Conservation (phyloP, 106 monocot genomes). For the Dioscorea dumetorum region DNA sequence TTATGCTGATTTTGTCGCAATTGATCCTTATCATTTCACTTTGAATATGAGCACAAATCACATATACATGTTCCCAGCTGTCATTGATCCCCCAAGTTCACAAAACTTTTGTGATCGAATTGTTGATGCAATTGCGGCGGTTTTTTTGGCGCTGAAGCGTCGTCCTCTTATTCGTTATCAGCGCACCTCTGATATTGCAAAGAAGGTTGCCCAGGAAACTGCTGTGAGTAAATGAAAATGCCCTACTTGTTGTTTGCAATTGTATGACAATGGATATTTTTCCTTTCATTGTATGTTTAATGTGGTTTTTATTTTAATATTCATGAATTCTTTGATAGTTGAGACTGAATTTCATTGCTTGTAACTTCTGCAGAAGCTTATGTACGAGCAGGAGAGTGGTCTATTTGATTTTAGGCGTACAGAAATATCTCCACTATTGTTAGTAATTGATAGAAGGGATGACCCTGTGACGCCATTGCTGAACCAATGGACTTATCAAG, state of each 20-base stretch:
- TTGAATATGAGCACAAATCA: slow-evolving; percentile 78
- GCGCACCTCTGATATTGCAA: slow-evolving; percentile 91
- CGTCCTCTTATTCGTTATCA: slow-evolving; percentile 97
- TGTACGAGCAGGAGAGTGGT: slow-evolving; percentile 99
- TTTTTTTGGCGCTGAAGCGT: slow-evolving; percentile 90
- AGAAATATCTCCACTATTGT: slow-evolving; percentile 81
- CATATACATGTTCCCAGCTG: slow-evolving; percentile 93
- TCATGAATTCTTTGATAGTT: no score
- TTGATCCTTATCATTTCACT: slow-evolving; percentile 91
- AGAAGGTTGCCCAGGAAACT: slow-evolving; percentile 88
- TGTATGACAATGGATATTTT: no score
- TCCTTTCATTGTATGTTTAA: no score
- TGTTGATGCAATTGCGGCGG: slow-evolving; percentile 90
- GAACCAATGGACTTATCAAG: slow-evolving; percentile 99
- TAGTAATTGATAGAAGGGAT: slow-evolving; percentile 94
- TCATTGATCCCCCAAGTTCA: slow-evolving; percentile 68
- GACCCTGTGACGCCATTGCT: slow-evolving; percentile 97
- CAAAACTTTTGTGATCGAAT: slow-evolving; percentile 93
- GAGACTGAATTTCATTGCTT: not conserved
- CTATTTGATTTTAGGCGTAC: slow-evolving; percentile 99
- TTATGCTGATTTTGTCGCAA: slow-evolving; percentile 96
- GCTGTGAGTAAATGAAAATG: slow-evolving; percentile 49
- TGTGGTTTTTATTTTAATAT: no score
- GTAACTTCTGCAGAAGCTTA: slow-evolving; percentile 73
- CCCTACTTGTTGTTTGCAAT: no score